Evolutionary conservation across 306 rosid species (phyloP).

Genomic region (Vicia villosa): DNA sequence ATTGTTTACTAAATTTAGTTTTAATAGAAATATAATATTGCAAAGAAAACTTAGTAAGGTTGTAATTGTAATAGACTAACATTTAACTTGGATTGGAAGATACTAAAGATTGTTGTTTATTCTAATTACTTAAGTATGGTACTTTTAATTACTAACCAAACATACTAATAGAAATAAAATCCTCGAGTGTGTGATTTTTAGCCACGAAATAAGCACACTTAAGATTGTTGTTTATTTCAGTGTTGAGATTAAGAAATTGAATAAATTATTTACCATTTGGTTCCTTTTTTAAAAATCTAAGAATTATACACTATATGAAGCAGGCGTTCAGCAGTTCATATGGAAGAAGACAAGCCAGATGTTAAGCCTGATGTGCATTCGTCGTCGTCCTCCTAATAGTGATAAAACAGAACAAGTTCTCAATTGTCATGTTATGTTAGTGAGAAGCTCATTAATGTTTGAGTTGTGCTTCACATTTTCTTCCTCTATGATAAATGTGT

Average conservation of each 20-base stretch:
- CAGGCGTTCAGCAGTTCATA: conserved; percentile 48
- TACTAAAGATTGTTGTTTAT: too few relatives aligned
- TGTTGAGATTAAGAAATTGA: conserved; percentile 8
- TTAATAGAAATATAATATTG: neutral
- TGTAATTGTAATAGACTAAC: neutral
- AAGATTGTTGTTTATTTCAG: neutral
- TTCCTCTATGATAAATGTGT: conserved; percentile 9
- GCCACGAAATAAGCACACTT: neutral
- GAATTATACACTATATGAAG: conserved; percentile 22
- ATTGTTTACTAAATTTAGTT: neutral
- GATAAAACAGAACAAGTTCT: conserved; percentile 21
- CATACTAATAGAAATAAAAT: neutral
- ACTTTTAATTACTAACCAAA: neutral
- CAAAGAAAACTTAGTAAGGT: neutral
- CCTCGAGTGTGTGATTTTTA: neutral
- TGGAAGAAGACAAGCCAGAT: conserved; percentile 59
- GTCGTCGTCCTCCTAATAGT: conserved; percentile 24
- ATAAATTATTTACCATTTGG: conserved; percentile 6
- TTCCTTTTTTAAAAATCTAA: conserved; percentile 24
- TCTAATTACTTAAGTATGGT: neutral
- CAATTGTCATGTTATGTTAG: conserved; percentile 2
- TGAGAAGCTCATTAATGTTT: conserved; percentile 24
- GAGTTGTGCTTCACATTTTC: conserved; percentile 12
- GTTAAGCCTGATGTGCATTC: conserved; percentile 25
- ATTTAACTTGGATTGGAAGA: conserved; percentile 9